phyloP scores from a whole-genome alignment of 2,329 filamentous ascomycete species.

The Pseudogymnoascus sp. region DNA sequence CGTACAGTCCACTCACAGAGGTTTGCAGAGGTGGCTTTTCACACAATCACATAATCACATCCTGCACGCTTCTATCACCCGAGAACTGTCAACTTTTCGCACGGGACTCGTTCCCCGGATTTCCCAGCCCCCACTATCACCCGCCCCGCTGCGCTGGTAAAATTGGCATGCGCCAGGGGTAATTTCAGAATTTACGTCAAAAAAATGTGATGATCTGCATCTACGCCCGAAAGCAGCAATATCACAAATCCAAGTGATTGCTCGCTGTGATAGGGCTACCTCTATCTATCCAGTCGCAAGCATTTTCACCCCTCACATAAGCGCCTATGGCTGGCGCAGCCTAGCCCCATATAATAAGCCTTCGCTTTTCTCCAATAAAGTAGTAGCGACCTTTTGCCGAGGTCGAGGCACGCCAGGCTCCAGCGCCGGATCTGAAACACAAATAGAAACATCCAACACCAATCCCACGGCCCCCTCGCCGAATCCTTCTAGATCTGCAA shows the following conservation, averaged over 20 bases:
- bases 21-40: background rate
- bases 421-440: too few species aligned
- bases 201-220: background rate
- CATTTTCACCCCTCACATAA: background rate
- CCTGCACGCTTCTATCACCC: background rate
- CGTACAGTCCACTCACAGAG: background rate
- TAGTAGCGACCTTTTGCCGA: too few species aligned
- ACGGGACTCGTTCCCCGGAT: background rate
- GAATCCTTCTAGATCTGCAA: background rate
- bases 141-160: background rate
- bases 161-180: background rate
- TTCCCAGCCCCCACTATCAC: background rate
- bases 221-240: background rate
- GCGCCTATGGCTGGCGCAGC: background rate
- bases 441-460: background rate
- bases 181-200: background rate
- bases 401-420: too few species aligned
- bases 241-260: background rate
- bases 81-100: background rate
- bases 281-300: background rate
- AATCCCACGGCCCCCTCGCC: background rate
- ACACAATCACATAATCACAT: background rate
- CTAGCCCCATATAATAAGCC: background rate
- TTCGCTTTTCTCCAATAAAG: background rate
- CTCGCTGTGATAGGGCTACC: background rate